Base-by-base conservation (phyloP, 495 filamentous ascomycete genomes). In the Cairneyella variabilis region DNA sequence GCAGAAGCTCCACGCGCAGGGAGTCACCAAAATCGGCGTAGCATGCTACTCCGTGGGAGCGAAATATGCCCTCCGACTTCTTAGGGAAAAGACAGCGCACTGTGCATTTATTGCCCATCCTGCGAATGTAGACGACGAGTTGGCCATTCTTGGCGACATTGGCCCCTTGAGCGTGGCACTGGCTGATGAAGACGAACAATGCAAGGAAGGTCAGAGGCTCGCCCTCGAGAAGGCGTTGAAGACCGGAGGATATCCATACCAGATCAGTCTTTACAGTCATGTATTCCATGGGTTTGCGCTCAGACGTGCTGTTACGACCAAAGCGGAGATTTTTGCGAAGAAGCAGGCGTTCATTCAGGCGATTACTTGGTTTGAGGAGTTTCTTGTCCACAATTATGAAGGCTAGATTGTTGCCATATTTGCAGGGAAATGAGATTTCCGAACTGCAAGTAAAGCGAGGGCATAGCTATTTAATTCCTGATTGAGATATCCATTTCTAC, bases 271-370 rank as follows among this genome's bases (percentile, higher is more conserved):
- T 40, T 91, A 78, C 76, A 79, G 83, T 17, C 82, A 82, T 47
- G 86, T 92, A 36, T 60, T 63, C 26, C 88, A 91, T 64, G 90
- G 90, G 10, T 96, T 93, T 61, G 75, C 86, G 12, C 82, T 90
- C 26, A 76, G 87, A 26, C 71, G 74, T 34, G 86, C 91, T 56
- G 52, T 81, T 42, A 76, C 53, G 55, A 75, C 83, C 47, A 79
- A 76, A 62, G 52, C 70, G 34, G 66, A 78, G 64, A 85, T 82
- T 72, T 92, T 76, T 56, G 85, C 88, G 48, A 91, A 91, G 78
- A 87, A 95, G 73, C 82, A 86, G 72, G 89, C 89, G 17, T 92
- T 91, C 64, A 61, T 75, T 50, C 89, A 95, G 73, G 88, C 88
- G 42, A 73, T 90, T 37, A 66, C 68, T 37, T 95, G 89, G 20